Evolutionary conservation across 805 yeast genomes (phyloP).

Genomic region (Pichia cabralensis): DNA sequence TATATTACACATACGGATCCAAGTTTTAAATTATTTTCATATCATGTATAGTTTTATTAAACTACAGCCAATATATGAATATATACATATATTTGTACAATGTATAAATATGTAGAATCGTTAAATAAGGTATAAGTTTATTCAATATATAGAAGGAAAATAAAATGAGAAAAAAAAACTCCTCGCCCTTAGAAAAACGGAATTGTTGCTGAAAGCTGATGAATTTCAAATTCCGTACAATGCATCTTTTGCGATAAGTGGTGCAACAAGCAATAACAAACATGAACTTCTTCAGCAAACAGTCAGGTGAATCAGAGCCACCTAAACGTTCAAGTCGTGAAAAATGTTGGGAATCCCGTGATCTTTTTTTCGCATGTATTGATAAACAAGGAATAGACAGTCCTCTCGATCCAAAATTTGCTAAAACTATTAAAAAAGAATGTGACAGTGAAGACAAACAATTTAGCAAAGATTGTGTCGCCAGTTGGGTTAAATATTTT

Average conservation of each 20-base stretch:
- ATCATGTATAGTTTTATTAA: too few species aligned
- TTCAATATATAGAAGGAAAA: too few species aligned
- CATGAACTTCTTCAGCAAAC: not conserved
- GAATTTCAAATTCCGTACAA: too few species aligned
- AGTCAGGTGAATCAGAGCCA: conserved; percentile 25
- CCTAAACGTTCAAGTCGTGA: conserved; percentile 58
- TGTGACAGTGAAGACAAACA: conserved; percentile 51
- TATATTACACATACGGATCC: conserved; percentile 42
- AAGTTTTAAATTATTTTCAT: conserved; percentile 15
- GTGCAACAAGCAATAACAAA: too few species aligned
- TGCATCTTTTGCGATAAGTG: too few species aligned
- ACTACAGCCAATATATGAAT: too few species aligned
- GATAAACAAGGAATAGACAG: conserved; percentile 58
- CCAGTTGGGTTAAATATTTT: conserved; percentile 83
- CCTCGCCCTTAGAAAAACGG: too few species aligned
- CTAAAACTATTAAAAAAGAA: conserved; percentile 31
- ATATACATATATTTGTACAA: too few species aligned
- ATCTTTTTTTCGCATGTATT: conserved; percentile 64
- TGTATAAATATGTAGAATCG: too few species aligned
- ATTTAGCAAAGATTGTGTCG: conserved; percentile 69
- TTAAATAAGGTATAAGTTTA: too few species aligned
- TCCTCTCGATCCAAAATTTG: conserved; percentile 45
- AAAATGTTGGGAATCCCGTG: conserved; percentile 88
- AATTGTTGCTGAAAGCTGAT: too few species aligned
- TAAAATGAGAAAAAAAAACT: too few species aligned